A percentile compares a stretch with the other conserved stretches of the same genome.
Conservation (phyloP, 176 grass and related monocot genomes). For the Musa schizocarpa region DNA sequence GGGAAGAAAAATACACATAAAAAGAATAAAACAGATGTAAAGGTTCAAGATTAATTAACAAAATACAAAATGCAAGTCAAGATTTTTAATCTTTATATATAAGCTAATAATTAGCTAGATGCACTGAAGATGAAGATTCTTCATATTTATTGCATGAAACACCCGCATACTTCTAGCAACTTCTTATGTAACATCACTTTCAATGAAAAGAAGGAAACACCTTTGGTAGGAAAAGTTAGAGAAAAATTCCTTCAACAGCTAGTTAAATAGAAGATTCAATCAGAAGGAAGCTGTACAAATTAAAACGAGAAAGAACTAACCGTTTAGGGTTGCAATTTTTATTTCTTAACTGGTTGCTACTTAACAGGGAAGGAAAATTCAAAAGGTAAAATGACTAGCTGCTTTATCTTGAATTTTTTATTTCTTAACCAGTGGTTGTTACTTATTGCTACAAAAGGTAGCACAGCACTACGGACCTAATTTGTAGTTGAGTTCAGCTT, state of each 20-base stretch:
- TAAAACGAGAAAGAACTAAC: not conserved
- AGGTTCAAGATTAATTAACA: not conserved
- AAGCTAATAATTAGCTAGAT: not conserved
- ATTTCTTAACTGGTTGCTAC: too few relatives aligned
- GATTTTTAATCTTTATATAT: not conserved
- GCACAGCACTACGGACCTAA: not conserved
- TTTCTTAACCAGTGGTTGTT: not conserved
- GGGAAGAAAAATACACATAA: not conserved
- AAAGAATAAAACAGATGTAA: not conserved
- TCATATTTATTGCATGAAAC: not conserved
- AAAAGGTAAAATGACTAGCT: too few relatives aligned
- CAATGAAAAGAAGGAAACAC: not conserved
- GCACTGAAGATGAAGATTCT: not conserved
- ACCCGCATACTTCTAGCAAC: not conserved
- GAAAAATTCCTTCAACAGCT: too few relatives aligned
- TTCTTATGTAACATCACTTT: not conserved
- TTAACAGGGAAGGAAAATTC: too few relatives aligned
- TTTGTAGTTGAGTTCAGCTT: not conserved
- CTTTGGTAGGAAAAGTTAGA: not conserved
- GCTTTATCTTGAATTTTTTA: too few relatives aligned
- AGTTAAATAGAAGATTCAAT: not conserved
- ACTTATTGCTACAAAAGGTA: not conserved
- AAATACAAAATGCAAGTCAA: not conserved
- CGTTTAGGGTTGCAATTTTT: too few relatives aligned
- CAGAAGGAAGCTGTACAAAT: not conserved